Conservation (phyloP, 495 filamentous ascomycete species). For the Parmelia sp. region DNA sequence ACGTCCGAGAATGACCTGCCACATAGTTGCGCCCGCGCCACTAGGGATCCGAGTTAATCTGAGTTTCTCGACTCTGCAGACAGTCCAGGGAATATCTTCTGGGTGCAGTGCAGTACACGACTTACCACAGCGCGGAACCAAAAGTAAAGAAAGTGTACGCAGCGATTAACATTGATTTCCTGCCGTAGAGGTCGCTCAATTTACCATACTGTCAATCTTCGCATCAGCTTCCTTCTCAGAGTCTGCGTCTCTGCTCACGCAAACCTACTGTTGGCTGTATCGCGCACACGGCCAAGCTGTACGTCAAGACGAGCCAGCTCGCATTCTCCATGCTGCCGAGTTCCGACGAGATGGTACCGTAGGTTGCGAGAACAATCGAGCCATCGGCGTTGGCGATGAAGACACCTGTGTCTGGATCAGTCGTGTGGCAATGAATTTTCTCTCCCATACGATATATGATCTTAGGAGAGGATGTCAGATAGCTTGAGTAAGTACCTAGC, state of each 20-base stretch:
- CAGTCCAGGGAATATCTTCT: too few relatives aligned
- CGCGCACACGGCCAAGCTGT: not conserved
- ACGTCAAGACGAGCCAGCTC: not conserved
- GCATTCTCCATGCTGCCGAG: not conserved
- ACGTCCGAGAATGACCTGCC: too few relatives aligned
- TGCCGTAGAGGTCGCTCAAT: too few relatives aligned
- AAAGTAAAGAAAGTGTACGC: too few relatives aligned
- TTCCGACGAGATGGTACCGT: not conserved
- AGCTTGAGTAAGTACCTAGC: not conserved
- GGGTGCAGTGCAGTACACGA: too few relatives aligned
- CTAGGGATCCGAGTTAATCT: too few relatives aligned
- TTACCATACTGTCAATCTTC: not conserved
- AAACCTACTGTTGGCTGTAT: not conserved
- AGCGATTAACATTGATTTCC: too few relatives aligned
- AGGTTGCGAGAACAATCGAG: not conserved
- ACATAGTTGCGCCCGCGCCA: too few relatives aligned
- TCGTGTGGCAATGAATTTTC: not conserved
- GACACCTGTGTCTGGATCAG: not conserved
- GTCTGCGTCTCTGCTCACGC: not conserved
- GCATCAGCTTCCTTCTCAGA: not conserved
- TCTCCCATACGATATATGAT: not conserved
- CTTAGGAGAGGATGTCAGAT: too few relatives aligned
- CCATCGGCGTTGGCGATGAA: not conserved
- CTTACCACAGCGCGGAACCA: too few relatives aligned
- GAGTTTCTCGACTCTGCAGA: too few relatives aligned